Conservation (phyloP, 2,329 filamentous ascomycete genomes). For the Pseudogymnoascus sp. region DNA sequence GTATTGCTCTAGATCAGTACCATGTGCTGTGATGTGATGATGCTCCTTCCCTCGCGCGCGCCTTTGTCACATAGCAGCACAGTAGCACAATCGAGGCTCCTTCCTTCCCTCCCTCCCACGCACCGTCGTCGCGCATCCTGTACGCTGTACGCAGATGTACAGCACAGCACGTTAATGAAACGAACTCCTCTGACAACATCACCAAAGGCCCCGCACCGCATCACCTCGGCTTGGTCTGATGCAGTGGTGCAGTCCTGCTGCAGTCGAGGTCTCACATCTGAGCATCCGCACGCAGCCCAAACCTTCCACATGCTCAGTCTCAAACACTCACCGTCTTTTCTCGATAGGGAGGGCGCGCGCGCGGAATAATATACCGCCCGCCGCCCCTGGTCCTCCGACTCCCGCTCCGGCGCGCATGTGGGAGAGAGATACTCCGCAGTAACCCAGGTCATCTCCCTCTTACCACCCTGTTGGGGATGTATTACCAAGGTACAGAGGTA, state of each 20-base stretch:
- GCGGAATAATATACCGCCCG: background rate
- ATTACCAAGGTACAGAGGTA: background rate
- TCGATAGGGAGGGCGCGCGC: background rate
- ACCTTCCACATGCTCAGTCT: background rate
- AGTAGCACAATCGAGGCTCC: background rate
- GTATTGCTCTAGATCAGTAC: no score
- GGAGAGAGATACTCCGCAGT: background rate
- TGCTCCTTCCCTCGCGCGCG: no score
- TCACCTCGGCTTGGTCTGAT: background rate
- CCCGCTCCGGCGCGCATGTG: background rate
- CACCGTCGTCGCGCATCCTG: background rate
- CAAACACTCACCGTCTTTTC: slow-evolving; percentile 1
- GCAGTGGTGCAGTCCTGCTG: background rate
- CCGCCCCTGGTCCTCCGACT: background rate
- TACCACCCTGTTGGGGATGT: background rate
- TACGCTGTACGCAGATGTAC: background rate
- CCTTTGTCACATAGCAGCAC: no score
- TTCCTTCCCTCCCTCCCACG: background rate
- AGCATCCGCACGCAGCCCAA: background rate
- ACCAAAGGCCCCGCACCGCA: background rate
- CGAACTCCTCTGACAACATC: background rate
- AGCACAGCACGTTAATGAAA: background rate
- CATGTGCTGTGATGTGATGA: no score
- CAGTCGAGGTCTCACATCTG: background rate
- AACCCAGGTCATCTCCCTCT: background rate